These are phyloP conservation scores for Cordia subcordata DNA, from an alignment of 257 asterid genomes.

Conservation along the genomic window DNA sequence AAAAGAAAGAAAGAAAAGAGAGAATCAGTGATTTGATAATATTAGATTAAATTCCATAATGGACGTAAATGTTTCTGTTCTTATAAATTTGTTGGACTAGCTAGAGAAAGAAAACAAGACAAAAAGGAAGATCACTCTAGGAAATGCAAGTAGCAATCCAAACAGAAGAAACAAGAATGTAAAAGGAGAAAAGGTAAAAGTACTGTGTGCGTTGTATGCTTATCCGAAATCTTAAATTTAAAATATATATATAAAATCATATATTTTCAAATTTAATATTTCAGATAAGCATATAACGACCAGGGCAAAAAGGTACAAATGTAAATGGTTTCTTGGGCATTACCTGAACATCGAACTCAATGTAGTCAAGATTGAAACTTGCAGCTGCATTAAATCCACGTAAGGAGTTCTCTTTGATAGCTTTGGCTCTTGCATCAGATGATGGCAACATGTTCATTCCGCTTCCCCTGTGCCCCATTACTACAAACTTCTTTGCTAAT, in stretches of 20 bases:
- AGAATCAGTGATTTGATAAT: background rate
- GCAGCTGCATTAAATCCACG: conserved; percentile 21
- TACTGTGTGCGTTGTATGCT: too few relatives aligned
- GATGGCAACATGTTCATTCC: conserved; percentile 26
- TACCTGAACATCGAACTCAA: conserved; percentile 37
- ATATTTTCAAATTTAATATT: too few relatives aligned
- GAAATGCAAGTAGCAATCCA: too few relatives aligned
- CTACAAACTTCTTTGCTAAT: conserved; percentile 15
- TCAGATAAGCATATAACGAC: background rate
- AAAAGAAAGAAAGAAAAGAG: conserved; percentile 8
- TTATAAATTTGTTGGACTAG: too few relatives aligned
- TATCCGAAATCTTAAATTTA: too few relatives aligned
- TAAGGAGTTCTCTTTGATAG: conserved; percentile 21
- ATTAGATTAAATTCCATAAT: background rate
- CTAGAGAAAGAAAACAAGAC: too few relatives aligned
- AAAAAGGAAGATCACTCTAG: too few relatives aligned
- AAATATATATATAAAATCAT: too few relatives aligned
- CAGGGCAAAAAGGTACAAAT: background rate
- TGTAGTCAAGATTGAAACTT: conserved; percentile 9
- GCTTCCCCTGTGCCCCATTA: conserved; percentile 32
- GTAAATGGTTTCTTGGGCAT: background rate
- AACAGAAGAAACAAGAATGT: too few relatives aligned
- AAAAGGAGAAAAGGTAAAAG: too few relatives aligned
- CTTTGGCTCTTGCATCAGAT: conserved; percentile 12
- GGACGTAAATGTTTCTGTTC: background rate